Evolutionary conservation across 2,329 filamentous ascomycete species (phyloP), one percentile per base, ranked within the genome.

Genomic region (Botryosphaeria dothidea): DNA sequence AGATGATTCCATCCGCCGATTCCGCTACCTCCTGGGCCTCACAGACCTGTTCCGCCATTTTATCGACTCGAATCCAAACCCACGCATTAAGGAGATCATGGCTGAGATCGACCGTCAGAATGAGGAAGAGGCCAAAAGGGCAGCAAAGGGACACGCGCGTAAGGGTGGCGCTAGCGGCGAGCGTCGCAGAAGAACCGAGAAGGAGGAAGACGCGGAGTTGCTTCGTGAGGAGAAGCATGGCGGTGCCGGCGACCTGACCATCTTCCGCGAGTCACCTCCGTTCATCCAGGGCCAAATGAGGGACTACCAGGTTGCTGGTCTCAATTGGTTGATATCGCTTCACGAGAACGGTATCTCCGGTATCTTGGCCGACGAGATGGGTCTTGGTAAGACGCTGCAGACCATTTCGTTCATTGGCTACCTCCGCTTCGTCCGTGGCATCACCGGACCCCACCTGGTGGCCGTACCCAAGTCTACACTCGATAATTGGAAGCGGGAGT

Each of bases 291-390:
- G 95, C 49, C 83, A 86, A 65, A 97, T 99, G 92, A 89, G 95
- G 74, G 95, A 99, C 78, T 99, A 99, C 79, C 95, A 99, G 78
- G 84, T 99, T 71, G 91, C 92, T 36, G 95, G 95, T 69, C 84
- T 99, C 70, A 99, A 99, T 78, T 99, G 95, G 95, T 86, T 99
- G 51, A 93, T 99, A 71, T 98, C 93, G 13, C 85, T 99, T 5
- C 95, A 99, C 73, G 95, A 99, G 79, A 99, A 99, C 73, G 95
- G 95, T 82, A 99, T 99, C 70, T 98, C 94, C 21, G 95, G 95
- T 70, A 99, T 99, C 68, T 83, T 99, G 57, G 95, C 95, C 67
- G 95, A 99, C 74, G 95, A 99, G 81, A 99, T 99, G 95, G 95
- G 95, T 79, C 84, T 99, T 21, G 95, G 95, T 73, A 99, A 99